phyloP scores from a whole-genome alignment of 495 filamentous ascomycete genomes.

The Penicillium ochrochloron region DNA sequence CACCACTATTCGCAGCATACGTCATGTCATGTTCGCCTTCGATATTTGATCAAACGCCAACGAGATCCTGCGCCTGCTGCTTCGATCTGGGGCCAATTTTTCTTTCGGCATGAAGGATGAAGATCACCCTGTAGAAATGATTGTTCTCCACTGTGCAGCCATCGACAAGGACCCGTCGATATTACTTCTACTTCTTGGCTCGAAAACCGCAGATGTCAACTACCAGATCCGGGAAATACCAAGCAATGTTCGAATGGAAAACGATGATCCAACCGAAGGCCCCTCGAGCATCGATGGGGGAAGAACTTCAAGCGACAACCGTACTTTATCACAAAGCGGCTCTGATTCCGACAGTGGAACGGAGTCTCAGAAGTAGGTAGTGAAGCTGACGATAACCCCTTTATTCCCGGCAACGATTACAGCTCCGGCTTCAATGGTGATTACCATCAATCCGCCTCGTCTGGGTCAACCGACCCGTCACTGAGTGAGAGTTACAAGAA shows the following conservation, averaged over 20 bases:
- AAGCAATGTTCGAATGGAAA: neutral
- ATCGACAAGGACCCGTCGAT: neutral
- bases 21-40: neutral
- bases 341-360: too few species aligned
- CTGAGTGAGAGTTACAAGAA: neutral
- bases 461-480: neutral
- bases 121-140: neutral
- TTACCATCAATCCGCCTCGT: neutral
- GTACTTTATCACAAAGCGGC: too few species aligned
- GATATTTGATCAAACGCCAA: neutral
- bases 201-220: constrained; percentile 14
- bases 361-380: neutral
- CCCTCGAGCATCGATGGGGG: neutral
- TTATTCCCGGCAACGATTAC: neutral
- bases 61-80: constrained; percentile 9
- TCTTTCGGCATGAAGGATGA: constrained; percentile 7
- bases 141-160: constrained; percentile 10
- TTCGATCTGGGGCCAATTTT: constrained; percentile 10
- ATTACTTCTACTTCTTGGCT: constrained; percentile 8
- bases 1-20: constrained; percentile 4
- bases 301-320: neutral
- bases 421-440: neutral
- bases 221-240: constrained; percentile 8
- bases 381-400: constrained; percentile 2
- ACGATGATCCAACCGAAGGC: neutral